A percentile compares a stretch with the other conserved stretches of the same genome.
phyloP scores from a whole-genome alignment of 441 rosid species.

The Pelargonium cotyledonis region DNA sequence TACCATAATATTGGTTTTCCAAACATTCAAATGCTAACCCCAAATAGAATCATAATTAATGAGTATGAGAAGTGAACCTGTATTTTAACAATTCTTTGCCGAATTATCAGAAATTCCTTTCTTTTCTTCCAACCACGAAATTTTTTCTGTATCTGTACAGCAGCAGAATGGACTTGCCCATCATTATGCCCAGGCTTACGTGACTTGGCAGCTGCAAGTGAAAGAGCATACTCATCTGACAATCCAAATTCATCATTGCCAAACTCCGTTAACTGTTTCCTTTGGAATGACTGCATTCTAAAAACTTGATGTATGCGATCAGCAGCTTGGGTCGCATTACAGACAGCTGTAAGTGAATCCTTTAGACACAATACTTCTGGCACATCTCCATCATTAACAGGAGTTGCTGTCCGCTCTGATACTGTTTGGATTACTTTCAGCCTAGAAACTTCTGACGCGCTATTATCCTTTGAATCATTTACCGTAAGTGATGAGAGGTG shows the following conservation, averaged over 20 bases:
- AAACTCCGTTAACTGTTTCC: conserved; percentile 56
- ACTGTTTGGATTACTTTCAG: conserved; percentile 36
- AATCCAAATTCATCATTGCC: conserved; percentile 43
- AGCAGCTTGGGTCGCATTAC: conserved; percentile 77
- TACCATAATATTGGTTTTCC: background rate
- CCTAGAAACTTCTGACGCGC: conserved; percentile 23
- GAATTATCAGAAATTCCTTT: conserved; percentile 58
- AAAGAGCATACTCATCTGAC: conserved; percentile 60
- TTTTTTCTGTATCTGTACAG: conserved; percentile 72
- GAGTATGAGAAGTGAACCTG: conserved; percentile 41
- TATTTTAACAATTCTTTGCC: conserved; percentile 71
- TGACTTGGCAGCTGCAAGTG: conserved; percentile 50
- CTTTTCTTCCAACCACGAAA: conserved; percentile 81
- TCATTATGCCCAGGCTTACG: conserved; percentile 44
- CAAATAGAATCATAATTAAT: background rate
- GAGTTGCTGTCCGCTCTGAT: conserved; percentile 38
- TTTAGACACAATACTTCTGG: conserved; percentile 47
- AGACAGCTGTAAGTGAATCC: conserved; percentile 74
- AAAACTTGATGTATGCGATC: conserved; percentile 79
- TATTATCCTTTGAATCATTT: conserved; percentile 35
- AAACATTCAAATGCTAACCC: conserved; percentile 6
- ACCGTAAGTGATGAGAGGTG: conserved; percentile 50
- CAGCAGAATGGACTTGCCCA: conserved; percentile 64
- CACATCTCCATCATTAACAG: conserved; percentile 36
- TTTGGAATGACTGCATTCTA: conserved; percentile 82